Percentiles rank a stretch among this genome's conserved stretches.
Conservation (phyloP, 148 eudicot genomes). For the Rhododendron henanense region DNA sequence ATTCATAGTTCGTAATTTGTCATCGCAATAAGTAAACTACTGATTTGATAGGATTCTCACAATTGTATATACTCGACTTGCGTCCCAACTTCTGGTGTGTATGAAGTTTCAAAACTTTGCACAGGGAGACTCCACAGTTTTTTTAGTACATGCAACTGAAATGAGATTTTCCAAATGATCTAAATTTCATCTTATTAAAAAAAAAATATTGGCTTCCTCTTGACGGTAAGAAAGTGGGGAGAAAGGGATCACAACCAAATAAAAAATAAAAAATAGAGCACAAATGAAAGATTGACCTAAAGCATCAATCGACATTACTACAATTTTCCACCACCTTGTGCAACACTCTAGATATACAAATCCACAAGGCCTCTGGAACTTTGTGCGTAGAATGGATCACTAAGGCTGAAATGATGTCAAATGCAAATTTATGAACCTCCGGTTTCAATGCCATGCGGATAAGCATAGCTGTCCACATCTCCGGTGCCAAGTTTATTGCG, state of each 20-base stretch:
- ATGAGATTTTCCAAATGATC: neutral
- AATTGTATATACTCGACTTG: neutral
- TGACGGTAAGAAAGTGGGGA: neutral
- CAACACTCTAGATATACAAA: constrained; percentile 53
- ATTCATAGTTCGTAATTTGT: neutral
- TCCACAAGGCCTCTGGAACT: constrained; percentile 57
- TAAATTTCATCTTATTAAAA: neutral
- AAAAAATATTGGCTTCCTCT: neutral
- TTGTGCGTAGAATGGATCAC: constrained; percentile 38
- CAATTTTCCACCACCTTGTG: constrained; percentile 33
- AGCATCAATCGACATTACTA: neutral
- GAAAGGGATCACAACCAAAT: neutral
- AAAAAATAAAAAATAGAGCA: too few relatives aligned
- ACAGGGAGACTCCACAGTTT: neutral
- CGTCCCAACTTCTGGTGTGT: neutral
- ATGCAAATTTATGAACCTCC: constrained; percentile 62
- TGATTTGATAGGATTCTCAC: neutral
- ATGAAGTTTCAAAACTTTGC: neutral
- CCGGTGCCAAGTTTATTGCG: constrained; percentile 77
- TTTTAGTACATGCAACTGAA: neutral
- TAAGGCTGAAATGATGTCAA: constrained; percentile 46
- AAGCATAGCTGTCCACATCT: constrained; percentile 73
- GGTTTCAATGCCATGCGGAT: constrained; percentile 64
- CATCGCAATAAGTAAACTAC: neutral
- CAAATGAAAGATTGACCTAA: neutral